Evolutionary conservation across 306 rosid species (phyloP).

Genomic region (Luffa aegyptiaca): DNA sequence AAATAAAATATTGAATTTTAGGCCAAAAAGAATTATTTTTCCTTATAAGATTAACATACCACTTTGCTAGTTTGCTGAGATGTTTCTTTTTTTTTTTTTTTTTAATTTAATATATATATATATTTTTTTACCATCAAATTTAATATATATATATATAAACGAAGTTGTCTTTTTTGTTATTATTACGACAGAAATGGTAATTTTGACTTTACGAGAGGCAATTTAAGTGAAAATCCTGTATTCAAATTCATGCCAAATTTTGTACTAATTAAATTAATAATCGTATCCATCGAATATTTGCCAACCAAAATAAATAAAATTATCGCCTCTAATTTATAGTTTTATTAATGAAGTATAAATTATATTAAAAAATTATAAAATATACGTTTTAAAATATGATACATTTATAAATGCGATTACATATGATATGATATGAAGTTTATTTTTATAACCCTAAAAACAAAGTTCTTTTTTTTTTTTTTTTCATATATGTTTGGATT

Average conservation of each 20-base stretch:
- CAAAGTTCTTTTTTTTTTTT: too few relatives aligned
- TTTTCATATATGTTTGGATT: background rate
- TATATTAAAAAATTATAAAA: background rate
- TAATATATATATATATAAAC: too few relatives aligned
- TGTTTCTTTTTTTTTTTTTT: too few relatives aligned
- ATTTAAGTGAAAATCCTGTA: background rate
- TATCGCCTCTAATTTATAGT: background rate
- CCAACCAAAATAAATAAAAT: background rate
- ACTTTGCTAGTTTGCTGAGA: background rate
- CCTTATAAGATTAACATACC: background rate
- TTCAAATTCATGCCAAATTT: background rate
- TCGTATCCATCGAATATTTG: background rate
- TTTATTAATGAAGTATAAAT: background rate
- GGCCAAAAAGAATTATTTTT: too few relatives aligned
- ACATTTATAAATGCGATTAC: background rate
- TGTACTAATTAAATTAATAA: background rate
- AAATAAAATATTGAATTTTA: too few relatives aligned
- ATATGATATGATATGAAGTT: background rate
- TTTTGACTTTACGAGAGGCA: background rate
- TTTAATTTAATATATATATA: too few relatives aligned
- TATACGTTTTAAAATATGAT: background rate
- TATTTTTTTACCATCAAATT: too few relatives aligned
- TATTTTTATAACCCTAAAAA: background rate
- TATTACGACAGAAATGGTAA: background rate
- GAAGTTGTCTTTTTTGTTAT: background rate